Conservation (phyloP, 495 filamentous ascomycete species). For the Chaetomium tenue region DNA sequence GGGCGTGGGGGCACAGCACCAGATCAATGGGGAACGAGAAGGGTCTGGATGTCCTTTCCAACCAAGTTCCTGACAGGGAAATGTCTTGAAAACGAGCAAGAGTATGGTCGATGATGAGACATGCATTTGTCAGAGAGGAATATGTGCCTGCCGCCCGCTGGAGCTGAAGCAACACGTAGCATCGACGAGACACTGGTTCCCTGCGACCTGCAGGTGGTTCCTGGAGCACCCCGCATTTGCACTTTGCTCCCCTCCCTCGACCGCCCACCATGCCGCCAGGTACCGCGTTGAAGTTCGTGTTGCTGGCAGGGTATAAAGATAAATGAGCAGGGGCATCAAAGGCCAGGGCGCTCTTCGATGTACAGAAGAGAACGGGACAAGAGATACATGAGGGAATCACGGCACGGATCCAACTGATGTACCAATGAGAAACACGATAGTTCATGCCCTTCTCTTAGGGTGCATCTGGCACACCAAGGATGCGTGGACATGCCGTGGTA, state of each 20-base stretch:
- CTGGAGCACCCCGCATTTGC: slow-evolving; percentile 9
- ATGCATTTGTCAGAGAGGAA: not conserved
- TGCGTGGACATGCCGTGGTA: too few relatives aligned
- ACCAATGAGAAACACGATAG: too few relatives aligned
- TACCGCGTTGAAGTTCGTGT: not conserved
- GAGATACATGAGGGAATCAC: not conserved
- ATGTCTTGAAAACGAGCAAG: not conserved
- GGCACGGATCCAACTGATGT: not conserved
- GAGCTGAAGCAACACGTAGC: not conserved
- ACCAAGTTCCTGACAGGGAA: not conserved
- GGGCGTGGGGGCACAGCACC: slow-evolving; percentile 8
- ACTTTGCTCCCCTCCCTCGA: not conserved
- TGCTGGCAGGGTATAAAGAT: not conserved
- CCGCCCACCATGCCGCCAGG: not conserved
- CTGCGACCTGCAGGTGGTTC: slow-evolving; percentile 1
- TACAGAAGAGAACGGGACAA: not conserved
- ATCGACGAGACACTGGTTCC: not conserved
- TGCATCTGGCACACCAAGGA: too few relatives aligned
- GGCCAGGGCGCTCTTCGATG: too few relatives aligned
- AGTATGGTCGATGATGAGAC: not conserved
- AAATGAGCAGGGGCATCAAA: too few relatives aligned
- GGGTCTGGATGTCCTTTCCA: not conserved
- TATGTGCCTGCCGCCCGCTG: not conserved
- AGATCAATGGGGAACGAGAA: not conserved
- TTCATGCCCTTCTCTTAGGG: too few relatives aligned